These are phyloP conservation scores for Phytophthora agathidicida DNA, from an alignment of 352 stramenopile genomes.

Conservation along the genomic window DNA sequence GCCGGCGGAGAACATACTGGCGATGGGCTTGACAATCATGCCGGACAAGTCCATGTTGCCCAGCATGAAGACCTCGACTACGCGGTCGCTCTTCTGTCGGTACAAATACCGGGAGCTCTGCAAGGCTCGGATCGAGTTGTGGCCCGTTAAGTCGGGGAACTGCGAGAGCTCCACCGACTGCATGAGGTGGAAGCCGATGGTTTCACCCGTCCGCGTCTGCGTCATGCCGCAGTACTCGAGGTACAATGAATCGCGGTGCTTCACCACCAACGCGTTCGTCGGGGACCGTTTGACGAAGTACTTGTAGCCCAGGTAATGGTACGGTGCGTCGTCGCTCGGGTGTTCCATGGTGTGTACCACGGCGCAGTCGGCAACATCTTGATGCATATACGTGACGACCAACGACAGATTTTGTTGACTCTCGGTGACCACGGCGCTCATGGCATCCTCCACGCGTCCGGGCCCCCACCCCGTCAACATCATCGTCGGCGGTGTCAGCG, in stretches of 20 bases:
- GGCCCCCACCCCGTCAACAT: constrained; percentile 43
- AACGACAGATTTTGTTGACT: constrained; percentile 54
- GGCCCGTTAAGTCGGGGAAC: constrained; percentile 47
- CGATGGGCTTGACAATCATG: constrained; percentile 42
- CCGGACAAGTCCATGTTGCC: constrained; percentile 41
- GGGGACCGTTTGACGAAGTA: constrained; percentile 58
- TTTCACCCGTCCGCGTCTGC: constrained; percentile 32
- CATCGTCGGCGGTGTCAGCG: constrained; percentile 28
- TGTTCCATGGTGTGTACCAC: constrained; percentile 57
- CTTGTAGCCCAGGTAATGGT: constrained; percentile 60
- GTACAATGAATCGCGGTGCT: constrained; percentile 42
- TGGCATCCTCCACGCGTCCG: constrained; percentile 50
- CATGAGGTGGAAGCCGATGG: constrained; percentile 51
- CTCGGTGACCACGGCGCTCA: constrained; percentile 56
- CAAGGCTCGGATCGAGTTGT: constrained; percentile 48
- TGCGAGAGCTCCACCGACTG: constrained; percentile 42
- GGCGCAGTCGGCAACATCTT: constrained; percentile 59
- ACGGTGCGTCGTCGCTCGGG: constrained; percentile 47
- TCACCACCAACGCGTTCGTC: constrained; percentile 33
- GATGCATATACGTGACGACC: constrained; percentile 59
- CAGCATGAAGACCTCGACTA: constrained; percentile 58
- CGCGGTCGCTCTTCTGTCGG: constrained; percentile 51
- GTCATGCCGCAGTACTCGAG: constrained; percentile 53
- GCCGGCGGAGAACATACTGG: constrained; percentile 42
- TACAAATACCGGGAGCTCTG: constrained; percentile 58